Evolutionary conservation across 176 grass and related monocot genomes (phyloP), one percentile per base, ranked within the genome.

Genomic region (Rhynchospora tenuis): DNA sequence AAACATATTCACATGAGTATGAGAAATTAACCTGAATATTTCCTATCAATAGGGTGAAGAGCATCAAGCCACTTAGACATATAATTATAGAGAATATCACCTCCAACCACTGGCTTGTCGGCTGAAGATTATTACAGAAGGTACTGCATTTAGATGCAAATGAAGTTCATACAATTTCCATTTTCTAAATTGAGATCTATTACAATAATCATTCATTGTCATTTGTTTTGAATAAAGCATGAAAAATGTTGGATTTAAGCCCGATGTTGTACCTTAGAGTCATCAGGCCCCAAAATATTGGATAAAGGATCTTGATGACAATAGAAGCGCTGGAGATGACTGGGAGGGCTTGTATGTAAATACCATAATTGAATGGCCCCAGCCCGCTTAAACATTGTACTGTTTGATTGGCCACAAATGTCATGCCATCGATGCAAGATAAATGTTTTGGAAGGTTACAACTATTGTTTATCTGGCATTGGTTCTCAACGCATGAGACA

Each of bases 241-340:
- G 28, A 73, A 73, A 54, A 2, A 58, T 73, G 29, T 64, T 33
- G 5, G 46, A 31, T 83, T 26, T 87, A 56, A 47, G 1, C 15
- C 42, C 52, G 9, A 27, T 72, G 52, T 45, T 55, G 83, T 93
- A 98, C 96, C 96, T 98, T 65, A 98, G 93, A 57, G 92, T 91
- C 91, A 98, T 98, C 16, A 98, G 96, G 52, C 96, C 96, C 96
- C 96, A 98, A 55, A 98, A 98, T 87, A 98, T 95, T 38, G 96
- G 96, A 64, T 95, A 98, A 47, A 98, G 91, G 55, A 95, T 91
- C 79, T 98, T 98, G 29, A 98, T 89, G 61, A 89, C 84, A 67
- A 98, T 91, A 2, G 92, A 95, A 79, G 90, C 91, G 83, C 93
- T 98, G 1, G 96, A 98, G 66, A 98, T 94, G 62, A 98, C 92